phyloP scores from a whole-genome alignment of 2,329 filamentous ascomycete species.

The Xylariaceae sp. region DNA sequence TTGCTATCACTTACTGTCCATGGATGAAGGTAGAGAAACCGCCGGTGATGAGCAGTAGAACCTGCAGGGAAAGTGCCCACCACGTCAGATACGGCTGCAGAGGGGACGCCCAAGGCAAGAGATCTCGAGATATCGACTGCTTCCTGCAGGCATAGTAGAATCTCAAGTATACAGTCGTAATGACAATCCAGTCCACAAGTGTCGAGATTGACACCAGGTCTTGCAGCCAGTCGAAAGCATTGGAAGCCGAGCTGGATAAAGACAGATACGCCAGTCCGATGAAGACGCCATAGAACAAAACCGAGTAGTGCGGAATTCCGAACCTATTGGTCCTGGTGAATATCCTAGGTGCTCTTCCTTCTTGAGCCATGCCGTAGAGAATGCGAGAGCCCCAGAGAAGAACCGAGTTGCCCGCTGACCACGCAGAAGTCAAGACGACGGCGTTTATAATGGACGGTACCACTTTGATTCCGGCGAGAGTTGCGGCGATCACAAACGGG shows the following conservation, averaged over 20 bases:
- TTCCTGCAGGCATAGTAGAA: conserved; percentile 59
- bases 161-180: conserved; percentile 59
- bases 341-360: conserved; percentile 58
- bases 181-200: conserved; percentile 67
- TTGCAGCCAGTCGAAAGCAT: conserved; percentile 69
- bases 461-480: conserved; percentile 58
- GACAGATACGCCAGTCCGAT: conserved; percentile 67
- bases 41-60: conserved; percentile 62
- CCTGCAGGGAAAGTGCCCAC: conserved; percentile 63
- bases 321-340: conserved; percentile 56
- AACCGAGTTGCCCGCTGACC: conserved; percentile 75
- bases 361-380: conserved; percentile 61
- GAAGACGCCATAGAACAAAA: conserved; percentile 53
- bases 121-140: conserved; percentile 53
- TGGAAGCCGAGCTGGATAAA: conserved; percentile 51
- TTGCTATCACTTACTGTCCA: too few relatives aligned
- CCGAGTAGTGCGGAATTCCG: conserved; percentile 61
- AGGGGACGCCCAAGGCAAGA: conserved; percentile 58
- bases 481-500: conserved; percentile 59
- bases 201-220: conserved; percentile 67
- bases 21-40: conserved; percentile 66
- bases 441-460: conserved; percentile 72
- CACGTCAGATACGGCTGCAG: conserved; percentile 61
- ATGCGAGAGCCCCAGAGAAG: conserved; percentile 70
- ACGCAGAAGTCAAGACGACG: conserved; percentile 71